These are phyloP conservation scores for Candida sakaeoensis DNA, from an alignment of 805 yeast species.

Conservation along the genomic window DNA sequence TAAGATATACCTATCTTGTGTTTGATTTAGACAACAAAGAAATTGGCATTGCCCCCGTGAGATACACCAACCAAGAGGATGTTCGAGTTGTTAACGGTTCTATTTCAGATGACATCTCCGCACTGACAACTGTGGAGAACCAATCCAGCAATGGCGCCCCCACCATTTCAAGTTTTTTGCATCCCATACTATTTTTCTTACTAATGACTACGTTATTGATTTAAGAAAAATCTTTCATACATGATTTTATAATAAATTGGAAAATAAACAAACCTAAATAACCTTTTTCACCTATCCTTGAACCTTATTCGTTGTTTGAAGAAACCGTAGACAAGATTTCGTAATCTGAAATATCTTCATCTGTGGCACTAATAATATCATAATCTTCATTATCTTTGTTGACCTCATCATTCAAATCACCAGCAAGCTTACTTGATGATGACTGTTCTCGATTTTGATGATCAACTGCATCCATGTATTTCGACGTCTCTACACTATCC, in stretches of 20 bases:
- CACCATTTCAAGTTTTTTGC: too few relatives aligned
- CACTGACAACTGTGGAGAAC: too few relatives aligned
- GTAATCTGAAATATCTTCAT: constrained; percentile 33
- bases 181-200: not conserved
- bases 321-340: constrained; percentile 31
- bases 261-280: not conserved
- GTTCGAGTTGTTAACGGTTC: constrained; percentile 1
- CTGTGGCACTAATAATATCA: constrained; percentile 31
- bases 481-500: constrained; percentile 20
- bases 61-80: constrained; percentile 11
- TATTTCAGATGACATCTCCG: not conserved
- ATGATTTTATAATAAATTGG: not conserved
- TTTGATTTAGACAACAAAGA: constrained; percentile 23
- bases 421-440: too few relatives aligned
- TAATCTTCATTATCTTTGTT: constrained; percentile 21
- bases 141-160: not conserved
- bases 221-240: too few relatives aligned
- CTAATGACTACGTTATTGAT: not conserved
- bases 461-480: constrained; percentile 20
- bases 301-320: constrained; percentile 2
- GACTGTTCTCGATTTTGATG: too few relatives aligned
- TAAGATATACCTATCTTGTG: constrained; percentile 22
- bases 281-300: not conserved
- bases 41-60: constrained; percentile 23
- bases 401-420: constrained; percentile 14